Conservation (phyloP, 768 basidiomycete genomes). For the Cystofilobasidium capitatum region DNA sequence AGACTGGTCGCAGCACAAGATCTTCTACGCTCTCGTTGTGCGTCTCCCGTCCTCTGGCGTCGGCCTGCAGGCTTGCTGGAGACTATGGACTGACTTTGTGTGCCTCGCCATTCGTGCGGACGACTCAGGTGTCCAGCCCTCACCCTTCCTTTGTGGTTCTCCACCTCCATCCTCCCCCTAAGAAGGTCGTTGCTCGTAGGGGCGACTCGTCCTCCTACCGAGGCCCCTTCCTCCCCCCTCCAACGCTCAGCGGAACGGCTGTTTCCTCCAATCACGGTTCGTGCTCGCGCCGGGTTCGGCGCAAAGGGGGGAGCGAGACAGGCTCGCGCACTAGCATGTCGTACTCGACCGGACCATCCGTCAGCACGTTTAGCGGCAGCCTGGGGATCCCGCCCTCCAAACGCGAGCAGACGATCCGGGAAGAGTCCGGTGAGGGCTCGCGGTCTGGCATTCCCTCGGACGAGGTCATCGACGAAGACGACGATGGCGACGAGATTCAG, state of each 20-base stretch:
- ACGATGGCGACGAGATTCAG: neutral
- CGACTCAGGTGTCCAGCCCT: neutral
- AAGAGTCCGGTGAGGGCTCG: neutral
- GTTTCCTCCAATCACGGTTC: neutral
- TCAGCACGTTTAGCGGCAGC: neutral
- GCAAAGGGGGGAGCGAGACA: neutral
- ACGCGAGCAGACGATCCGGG: neutral
- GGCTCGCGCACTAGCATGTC: neutral
- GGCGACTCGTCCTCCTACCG: neutral
- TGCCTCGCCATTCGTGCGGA: neutral
- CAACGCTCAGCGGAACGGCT: neutral
- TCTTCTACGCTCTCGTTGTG: slow-evolving; percentile 13
- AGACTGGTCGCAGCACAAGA: neutral
- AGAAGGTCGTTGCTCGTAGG: slow-evolving; percentile 1
- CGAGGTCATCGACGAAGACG: slow-evolving; percentile 8
- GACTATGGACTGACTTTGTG: neutral
- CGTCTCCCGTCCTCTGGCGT: neutral
- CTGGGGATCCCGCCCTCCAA: neutral
- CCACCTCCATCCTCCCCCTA: slow-evolving; percentile 21
- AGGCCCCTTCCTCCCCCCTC: slow-evolving; percentile 1
- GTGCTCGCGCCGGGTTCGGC: neutral
- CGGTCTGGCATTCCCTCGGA: too few species aligned
- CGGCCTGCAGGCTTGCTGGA: neutral
- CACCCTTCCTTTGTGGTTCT: slow-evolving; percentile 22
- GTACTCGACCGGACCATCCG: neutral